Evolutionary conservation across 345 rosid genomes (phyloP).

Genomic region (Populus tremula): DNA sequence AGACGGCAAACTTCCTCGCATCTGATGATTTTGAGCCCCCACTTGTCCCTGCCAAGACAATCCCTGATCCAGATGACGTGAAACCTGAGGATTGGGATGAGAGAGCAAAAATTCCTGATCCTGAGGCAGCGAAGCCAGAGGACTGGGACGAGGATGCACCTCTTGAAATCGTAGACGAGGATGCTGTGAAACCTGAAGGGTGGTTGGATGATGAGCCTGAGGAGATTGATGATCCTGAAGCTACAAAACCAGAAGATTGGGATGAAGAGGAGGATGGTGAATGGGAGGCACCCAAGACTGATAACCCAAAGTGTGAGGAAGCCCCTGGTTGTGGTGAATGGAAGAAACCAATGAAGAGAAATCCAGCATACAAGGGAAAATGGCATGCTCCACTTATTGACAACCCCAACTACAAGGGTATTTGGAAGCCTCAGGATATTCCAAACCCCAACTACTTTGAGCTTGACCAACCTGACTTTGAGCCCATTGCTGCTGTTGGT

Average conservation of each 20-base stretch:
- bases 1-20: conserved; percentile 64
- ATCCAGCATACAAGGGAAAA: conserved; percentile 87
- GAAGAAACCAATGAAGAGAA: conserved; percentile 77
- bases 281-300: conserved; percentile 86
- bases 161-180: conserved; percentile 75
- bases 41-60: conserved; percentile 70
- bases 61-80: conserved; percentile 88
- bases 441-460: conserved; percentile 77
- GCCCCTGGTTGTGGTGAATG: conserved; percentile 90
- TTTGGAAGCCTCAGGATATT: conserved; percentile 80
- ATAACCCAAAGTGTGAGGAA: conserved; percentile 69
- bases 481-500: conserved; percentile 80
- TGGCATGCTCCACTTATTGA: conserved; percentile 77
- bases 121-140: conserved; percentile 68
- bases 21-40: conserved; percentile 79
- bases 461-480: conserved; percentile 64
- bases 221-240: conserved; percentile 84
- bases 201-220: conserved; percentile 92
- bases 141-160: conserved; percentile 98
- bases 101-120: conserved; percentile 73
- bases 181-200: conserved; percentile 86
- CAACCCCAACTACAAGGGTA: conserved; percentile 81
- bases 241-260: conserved; percentile 88
- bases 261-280: conserved; percentile 94
- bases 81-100: conserved; percentile 92